Conservation (phyloP, 2,329 filamentous ascomycete species). For the Trichoderma sp. region DNA sequence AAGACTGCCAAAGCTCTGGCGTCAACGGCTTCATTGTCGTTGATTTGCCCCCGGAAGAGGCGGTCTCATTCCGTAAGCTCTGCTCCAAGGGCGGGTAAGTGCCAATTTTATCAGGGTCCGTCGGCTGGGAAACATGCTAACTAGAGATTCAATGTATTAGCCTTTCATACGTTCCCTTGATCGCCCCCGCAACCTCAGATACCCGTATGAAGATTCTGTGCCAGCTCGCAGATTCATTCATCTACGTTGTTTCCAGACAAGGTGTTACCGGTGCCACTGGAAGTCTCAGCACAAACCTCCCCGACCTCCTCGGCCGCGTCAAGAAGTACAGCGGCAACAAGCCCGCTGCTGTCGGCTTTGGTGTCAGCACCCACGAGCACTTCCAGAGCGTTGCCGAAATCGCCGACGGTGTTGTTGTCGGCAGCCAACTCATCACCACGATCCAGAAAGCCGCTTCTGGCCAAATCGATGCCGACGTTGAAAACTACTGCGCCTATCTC, state of each 20-base stretch:
- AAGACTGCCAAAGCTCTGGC: conserved; percentile 80
- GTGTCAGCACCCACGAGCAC: conserved; percentile 93
- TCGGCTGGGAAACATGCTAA: not conserved
- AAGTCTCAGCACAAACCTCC: conserved; percentile 77
- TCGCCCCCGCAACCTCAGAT: conserved; percentile 91
- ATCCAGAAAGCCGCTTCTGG: conserved; percentile 51
- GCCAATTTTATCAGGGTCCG: too few relatives aligned
- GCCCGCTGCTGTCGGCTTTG: conserved; percentile 91
- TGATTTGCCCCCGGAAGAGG: conserved; percentile 94
- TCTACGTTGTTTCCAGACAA: conserved; percentile 97
- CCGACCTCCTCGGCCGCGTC: conserved; percentile 79
- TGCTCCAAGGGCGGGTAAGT: conserved; percentile 75
- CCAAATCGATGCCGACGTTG: conserved; percentile 65
- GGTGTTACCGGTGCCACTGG: conserved; percentile 92
- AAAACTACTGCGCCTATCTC: conserved; percentile 81
- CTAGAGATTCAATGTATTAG: conserved; percentile 44
- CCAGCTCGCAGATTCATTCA: conserved; percentile 96
- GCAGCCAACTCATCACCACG: conserved; percentile 89
- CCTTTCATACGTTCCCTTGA: conserved; percentile 94
- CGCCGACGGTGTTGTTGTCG: conserved; percentile 94
- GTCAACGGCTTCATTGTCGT: conserved; percentile 98
- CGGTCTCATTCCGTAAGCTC: conserved; percentile 83
- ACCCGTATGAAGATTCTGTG: conserved; percentile 93
- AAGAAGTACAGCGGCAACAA: conserved; percentile 91
- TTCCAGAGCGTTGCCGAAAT: conserved; percentile 83